These are phyloP conservation scores for Stereum hirsutum DNA, from an alignment of 1,284 basidiomycete species.

Conservation along the genomic window DNA sequence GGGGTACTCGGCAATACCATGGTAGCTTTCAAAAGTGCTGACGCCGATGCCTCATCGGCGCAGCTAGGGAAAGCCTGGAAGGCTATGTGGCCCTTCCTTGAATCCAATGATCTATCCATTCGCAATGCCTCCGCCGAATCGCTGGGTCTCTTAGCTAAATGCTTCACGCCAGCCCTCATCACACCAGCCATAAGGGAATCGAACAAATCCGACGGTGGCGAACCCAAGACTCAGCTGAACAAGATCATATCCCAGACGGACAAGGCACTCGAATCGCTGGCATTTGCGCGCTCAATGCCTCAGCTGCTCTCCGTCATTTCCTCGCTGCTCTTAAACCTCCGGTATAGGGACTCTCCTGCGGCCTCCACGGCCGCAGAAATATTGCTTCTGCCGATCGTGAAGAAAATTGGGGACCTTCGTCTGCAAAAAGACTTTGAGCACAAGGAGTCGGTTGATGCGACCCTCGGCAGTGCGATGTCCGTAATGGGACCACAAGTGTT, in stretches of 20 bases:
- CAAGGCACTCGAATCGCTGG: slow-evolving; percentile 62
- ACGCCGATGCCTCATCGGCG: slow-evolving; percentile 36
- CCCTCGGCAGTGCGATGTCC: slow-evolving; percentile 77
- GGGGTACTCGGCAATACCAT: slow-evolving; percentile 63
- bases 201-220: slow-evolving; percentile 25
- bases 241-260: slow-evolving; percentile 54
- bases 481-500: slow-evolving; percentile 82
- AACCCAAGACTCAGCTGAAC: slow-evolving; percentile 47
- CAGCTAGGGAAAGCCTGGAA: slow-evolving; percentile 70
- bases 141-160: slow-evolving; percentile 55
- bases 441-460: slow-evolving; percentile 82
- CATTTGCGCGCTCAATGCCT: slow-evolving; percentile 63
- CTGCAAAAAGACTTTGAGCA: slow-evolving; percentile 81
- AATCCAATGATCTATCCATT: slow-evolving; percentile 44
- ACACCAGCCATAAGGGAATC: slow-evolving; percentile 38
- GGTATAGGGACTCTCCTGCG: slow-evolving; percentile 26
- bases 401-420: slow-evolving; percentile 69
- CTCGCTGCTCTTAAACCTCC: slow-evolving; percentile 41
- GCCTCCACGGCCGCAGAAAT: slow-evolving; percentile 58
- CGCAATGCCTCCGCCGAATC: slow-evolving; percentile 59
- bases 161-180: slow-evolving; percentile 60
- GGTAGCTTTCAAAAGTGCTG: slow-evolving; percentile 44
- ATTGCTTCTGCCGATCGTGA: slow-evolving; percentile 69
- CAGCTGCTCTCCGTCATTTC: slow-evolving; percentile 58
- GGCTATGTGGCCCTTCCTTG: slow-evolving; percentile 66